Percentiles rank a stretch among this genome's conserved stretches.
These are phyloP conservation scores for Cutaneotrichosporon curvatum DNA, from an alignment of 1,284 basidiomycete genomes.

Conservation along the genomic window DNA sequence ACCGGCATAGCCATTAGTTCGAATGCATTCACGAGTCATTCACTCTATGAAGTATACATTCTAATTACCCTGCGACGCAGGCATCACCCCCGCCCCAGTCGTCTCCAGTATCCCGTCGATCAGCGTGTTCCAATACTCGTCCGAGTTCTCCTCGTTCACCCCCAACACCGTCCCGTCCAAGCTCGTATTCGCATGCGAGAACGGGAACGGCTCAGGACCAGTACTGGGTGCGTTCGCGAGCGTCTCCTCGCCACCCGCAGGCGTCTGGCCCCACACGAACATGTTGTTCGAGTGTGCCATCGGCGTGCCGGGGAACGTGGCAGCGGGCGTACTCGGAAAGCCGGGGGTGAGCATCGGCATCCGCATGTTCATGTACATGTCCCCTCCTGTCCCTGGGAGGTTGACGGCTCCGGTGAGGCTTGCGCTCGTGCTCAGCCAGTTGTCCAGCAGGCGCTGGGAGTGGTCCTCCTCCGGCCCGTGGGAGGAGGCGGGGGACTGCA, in stretches of 20 bases:
- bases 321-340: neutral
- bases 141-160: conserved; percentile 21
- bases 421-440: conserved; percentile 43
- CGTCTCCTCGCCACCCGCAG: neutral
- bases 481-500: conserved; percentile 15
- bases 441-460: conserved; percentile 43
- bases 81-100: conserved; percentile 3
- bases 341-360: neutral
- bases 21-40: conserved; percentile 2
- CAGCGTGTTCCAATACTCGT: conserved; percentile 46
- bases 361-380: neutral
- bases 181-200: neutral
- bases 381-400: neutral
- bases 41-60: neutral
- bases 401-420: conserved; percentile 24
- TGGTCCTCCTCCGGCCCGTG: conserved; percentile 42
- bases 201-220: neutral
- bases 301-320: neutral
- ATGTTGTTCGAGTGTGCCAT: neutral
- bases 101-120: conserved; percentile 32
- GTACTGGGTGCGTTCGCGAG: neutral
- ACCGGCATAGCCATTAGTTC: no score
- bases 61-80: neutral
- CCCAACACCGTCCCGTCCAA: conserved; percentile 15
- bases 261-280: conserved; percentile 1